Base-by-base conservation (phyloP, 1,284 basidiomycete genomes). In the Rhodotorula sp. region DNA sequence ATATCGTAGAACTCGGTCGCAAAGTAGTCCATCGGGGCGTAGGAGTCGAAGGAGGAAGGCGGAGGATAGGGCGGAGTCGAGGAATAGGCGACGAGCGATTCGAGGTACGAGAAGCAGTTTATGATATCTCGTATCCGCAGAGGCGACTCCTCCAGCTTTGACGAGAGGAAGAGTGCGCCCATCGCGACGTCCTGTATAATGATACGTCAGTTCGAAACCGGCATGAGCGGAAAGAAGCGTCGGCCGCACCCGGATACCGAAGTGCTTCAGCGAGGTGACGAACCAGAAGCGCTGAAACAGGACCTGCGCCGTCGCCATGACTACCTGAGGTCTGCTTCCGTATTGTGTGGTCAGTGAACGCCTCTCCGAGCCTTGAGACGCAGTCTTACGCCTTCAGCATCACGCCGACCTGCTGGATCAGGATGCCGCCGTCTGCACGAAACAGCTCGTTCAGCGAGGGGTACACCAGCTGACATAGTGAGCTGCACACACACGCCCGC, bases 261-360 rank as follows among this genome's bases (percentile, higher is more conserved):
- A 99, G 69, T 93, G 89, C 77, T 89, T 89, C 87, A 99, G 87
- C 6, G 94, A 96, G 8, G 90, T 89, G 24, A 96, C 92, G 81
- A 88, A 98, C 90, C 89, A 99, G 84, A 99, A 99, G 40, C 95
- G 85, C 74, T 99, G 95, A 79, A 95, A 95, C 7, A 99, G 82
- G 51, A 98, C 92, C 79, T 98, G 94, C 0, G 96, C 96, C 0
- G 93, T 92, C 8, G 95, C 93, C 76, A 96, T 91, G 11, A 94
- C 94, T 53, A 94, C 92, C 80, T 99, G 96, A 70, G 97, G 96
- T 79, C 94, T 96, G 65, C 75, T 24, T 11, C 0, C 6, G 7
- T 2, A 11, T 9, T 15, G 34, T 3, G 16, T 11, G 13, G 4
- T 54, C 15, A 60, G 47, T 2, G 1, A 0, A 44, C 4, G 11